Evolutionary conservation across 1,284 basidiomycete species (phyloP).

Genomic region (Hemileia vastatrix): DNA sequence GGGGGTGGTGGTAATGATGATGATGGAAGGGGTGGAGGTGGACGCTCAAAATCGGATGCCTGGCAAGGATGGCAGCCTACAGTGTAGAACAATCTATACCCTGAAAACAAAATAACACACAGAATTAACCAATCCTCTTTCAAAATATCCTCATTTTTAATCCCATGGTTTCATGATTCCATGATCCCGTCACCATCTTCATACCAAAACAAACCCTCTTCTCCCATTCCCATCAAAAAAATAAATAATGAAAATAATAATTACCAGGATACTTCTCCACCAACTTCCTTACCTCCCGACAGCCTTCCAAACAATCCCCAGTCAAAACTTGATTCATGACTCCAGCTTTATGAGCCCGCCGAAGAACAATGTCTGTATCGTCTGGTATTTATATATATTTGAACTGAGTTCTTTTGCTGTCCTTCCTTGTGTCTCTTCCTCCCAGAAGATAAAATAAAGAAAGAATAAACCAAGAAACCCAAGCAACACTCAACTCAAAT

Average conservation of each 20-base stretch:
- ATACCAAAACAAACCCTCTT: background rate
- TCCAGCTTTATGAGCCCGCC: constrained; percentile 2
- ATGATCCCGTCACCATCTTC: constrained; percentile 28
- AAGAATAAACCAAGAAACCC: background rate
- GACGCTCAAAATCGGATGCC: constrained; percentile 12
- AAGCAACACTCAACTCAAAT: constrained; percentile 1
- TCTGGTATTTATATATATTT: background rate
- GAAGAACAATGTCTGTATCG: constrained; percentile 8
- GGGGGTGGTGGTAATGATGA: too few species aligned
- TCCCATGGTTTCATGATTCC: background rate
- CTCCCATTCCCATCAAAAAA: background rate
- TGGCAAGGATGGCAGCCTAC: constrained; percentile 21
- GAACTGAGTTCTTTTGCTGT: background rate
- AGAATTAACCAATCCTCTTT: background rate
- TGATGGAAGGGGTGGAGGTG: background rate
- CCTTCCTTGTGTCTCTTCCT: background rate
- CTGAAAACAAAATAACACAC: background rate
- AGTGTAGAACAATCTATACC: constrained; percentile 11
- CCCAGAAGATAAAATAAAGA: background rate
- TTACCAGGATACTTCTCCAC: background rate
- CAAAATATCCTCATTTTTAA: background rate
- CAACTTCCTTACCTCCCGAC: constrained; percentile 3
- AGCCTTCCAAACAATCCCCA: constrained; percentile 18
- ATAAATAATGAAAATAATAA: background rate
- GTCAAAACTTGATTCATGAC: constrained; percentile 19